Percentiles rank a stretch among this genome's conserved stretches.
Evolutionary conservation across 139 green algal species (phyloP).

Genomic region (Desmodesmus armatus): DNA sequence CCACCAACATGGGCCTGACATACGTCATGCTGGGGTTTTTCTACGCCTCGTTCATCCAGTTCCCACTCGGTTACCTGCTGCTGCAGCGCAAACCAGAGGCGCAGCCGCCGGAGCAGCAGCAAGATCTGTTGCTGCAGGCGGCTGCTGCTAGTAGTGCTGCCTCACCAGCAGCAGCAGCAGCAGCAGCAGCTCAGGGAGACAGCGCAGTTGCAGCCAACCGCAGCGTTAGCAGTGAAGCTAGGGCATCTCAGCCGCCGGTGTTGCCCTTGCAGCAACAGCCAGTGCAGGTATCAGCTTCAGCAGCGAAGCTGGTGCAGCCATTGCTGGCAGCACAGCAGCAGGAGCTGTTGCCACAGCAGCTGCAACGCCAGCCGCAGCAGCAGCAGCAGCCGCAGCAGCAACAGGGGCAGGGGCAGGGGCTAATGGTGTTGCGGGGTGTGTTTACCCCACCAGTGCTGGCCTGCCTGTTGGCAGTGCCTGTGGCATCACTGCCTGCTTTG

Average conservation of each 20-base stretch:
- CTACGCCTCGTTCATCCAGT: slow-evolving; percentile 55
- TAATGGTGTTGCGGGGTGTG: slow-evolving; percentile 8
- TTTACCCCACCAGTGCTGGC: slow-evolving; percentile 48
- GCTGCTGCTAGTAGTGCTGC: not conserved
- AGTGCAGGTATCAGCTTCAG: slow-evolving; percentile 8
- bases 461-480: slow-evolving; percentile 40
- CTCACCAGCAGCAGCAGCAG: not conserved
- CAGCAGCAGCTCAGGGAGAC: slow-evolving; percentile 31
- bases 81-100: slow-evolving; percentile 38
- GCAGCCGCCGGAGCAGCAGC: slow-evolving; percentile 1
- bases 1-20: not conserved
- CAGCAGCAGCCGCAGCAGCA: slow-evolving; percentile 30
- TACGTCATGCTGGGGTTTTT: slow-evolving; percentile 58
- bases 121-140: not conserved
- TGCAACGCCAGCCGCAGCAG: not conserved
- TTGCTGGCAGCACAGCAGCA: not conserved
- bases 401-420: not conserved
- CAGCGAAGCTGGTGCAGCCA: not conserved
- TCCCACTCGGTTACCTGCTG: slow-evolving; percentile 49
- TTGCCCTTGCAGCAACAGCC: not conserved
- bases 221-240: not conserved
- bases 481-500: slow-evolving; percentile 35
- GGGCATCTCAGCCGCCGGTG: not conserved
- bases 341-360: not conserved
- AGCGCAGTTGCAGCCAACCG: not conserved